A percentile compares a stretch with the other conserved stretches of the same genome.
Conservation (phyloP, 2,329 filamentous ascomycete species). For the Phialophora macrospora region DNA sequence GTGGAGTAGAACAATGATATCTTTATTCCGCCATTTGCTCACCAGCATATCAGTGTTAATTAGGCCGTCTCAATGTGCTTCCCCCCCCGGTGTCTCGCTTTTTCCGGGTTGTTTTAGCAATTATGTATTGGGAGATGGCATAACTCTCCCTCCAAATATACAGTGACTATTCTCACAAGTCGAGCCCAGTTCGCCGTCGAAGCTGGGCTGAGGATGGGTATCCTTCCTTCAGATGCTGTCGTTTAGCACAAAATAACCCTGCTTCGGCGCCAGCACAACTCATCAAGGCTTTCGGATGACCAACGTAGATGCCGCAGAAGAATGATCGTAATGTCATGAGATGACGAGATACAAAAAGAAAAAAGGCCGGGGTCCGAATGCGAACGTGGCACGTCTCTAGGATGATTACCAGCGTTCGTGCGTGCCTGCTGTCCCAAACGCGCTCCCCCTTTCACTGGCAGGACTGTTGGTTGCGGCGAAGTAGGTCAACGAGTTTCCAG, state of each 20-base stretch:
- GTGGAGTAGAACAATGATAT: neutral
- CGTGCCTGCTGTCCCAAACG: conserved; percentile 23
- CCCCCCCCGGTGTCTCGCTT: neutral
- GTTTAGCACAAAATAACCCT: conserved; percentile 1
- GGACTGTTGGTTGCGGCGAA: conserved; percentile 31
- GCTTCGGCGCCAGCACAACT: conserved; percentile 11
- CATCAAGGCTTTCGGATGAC: conserved; percentile 7
- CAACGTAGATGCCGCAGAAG: conserved; percentile 12
- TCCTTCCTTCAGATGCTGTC: conserved; percentile 22
- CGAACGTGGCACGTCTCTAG: neutral
- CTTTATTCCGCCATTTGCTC: conserved; percentile 1
- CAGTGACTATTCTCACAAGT: conserved; percentile 10
- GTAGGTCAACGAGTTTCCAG: conserved; percentile 27
- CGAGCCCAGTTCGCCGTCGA: conserved; percentile 12
- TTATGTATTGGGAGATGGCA: conserved; percentile 9
- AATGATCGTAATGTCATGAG: conserved; percentile 29
- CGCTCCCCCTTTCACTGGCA: conserved; percentile 26
- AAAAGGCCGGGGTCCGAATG: neutral
- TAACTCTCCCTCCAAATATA: conserved; percentile 15
- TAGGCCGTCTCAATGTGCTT: neutral
- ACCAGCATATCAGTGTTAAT: neutral
- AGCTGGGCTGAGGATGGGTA: conserved; percentile 17
- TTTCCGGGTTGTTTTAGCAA: neutral
- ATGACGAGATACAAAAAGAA: conserved; percentile 14
- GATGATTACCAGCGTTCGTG: conserved; percentile 33